Base-by-base conservation (phyloP, 768 basidiomycete genomes). In the Coprinopsis strossmayeri region DNA sequence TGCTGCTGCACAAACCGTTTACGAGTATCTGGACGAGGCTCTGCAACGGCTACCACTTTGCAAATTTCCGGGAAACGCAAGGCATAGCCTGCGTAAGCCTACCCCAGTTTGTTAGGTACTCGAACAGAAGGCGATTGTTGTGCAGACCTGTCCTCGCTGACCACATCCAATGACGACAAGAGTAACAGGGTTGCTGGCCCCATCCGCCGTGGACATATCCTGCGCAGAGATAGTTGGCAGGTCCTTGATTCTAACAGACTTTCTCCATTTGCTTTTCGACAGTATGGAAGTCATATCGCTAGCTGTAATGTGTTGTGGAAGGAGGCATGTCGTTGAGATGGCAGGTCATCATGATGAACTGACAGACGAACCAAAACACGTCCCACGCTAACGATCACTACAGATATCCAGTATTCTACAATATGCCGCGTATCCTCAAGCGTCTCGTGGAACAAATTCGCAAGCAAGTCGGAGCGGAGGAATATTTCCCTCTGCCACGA, bases 31-130 rank as follows among this genome's bases (percentile, higher is more conserved):
- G 74, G 72, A 17, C 88, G 79, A 2, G 91, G 91, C 53, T 94
- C 91, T 13, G 88, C 90, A 49, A 93, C 85, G 18, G 91, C 83
- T 15, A 92, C 84, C 34, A 94, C 73, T 61, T 79, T 86, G 73
- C 86, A 88, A 24, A 64, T 64, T 2, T 76, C 65, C 2, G 91
- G 89, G 41, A 70, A 66, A 15, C 65, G 48, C 27, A 82, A 64
- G 0, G 87, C 80, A 56, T 87, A 91, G 25, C 51, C 53, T 0
- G 83, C 73, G 55, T 92, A 93, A 18, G 61, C 64, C 84, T 91
- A 52, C 4, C 4, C 15, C 3, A 5, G 21, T 4, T n/a, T n/a
- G n/a, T n/a, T n/a, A n/a, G n/a, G n/a, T n/a, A n/a, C n/a, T n/a
- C n/a, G n/a, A n/a, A n/a, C n/a, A n/a, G n/a, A n/a, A n/a, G n/a